phyloP scores from a whole-genome alignment of 495 filamentous ascomycete genomes.

The Hypomontagnella submonticulosa region DNA sequence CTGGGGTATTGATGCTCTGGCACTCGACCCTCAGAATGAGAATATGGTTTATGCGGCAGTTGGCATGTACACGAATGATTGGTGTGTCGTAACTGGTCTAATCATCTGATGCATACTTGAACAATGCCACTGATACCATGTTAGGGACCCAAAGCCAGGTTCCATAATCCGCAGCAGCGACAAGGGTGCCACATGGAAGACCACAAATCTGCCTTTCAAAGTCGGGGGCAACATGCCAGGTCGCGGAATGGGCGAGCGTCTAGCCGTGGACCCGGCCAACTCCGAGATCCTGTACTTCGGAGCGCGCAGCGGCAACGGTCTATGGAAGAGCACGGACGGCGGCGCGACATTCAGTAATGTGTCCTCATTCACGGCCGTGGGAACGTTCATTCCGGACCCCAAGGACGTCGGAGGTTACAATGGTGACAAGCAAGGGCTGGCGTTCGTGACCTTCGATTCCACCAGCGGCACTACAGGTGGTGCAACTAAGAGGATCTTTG shows the following conservation, averaged over 20 bases:
- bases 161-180: conserved; percentile 63
- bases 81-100: conserved; percentile 44
- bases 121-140: not conserved
- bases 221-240: conserved; percentile 74
- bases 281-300: conserved; percentile 68
- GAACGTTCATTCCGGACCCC: conserved; percentile 60
- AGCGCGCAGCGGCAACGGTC: conserved; percentile 68
- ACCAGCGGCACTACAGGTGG: conserved; percentile 58
- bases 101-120: not conserved
- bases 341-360: conserved; percentile 69
- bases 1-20: conserved; percentile 69
- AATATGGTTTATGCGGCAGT: conserved; percentile 66
- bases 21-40: conserved; percentile 65
- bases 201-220: conserved; percentile 64
- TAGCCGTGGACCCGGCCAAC: conserved; percentile 69
- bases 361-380: conserved; percentile 64
- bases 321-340: conserved; percentile 69
- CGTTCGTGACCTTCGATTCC: conserved; percentile 67
- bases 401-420: conserved; percentile 58
- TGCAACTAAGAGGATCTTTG: conserved; percentile 68
- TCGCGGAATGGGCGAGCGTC: conserved; percentile 71
- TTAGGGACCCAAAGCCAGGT: conserved; percentile 65
- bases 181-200: conserved; percentile 61
- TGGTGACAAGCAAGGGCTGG: conserved; percentile 61
- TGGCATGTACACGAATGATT: conserved; percentile 68